phyloP scores from a whole-genome alignment of 169 alveolate genomes.

The Perkinsus chesapeaki region DNA sequence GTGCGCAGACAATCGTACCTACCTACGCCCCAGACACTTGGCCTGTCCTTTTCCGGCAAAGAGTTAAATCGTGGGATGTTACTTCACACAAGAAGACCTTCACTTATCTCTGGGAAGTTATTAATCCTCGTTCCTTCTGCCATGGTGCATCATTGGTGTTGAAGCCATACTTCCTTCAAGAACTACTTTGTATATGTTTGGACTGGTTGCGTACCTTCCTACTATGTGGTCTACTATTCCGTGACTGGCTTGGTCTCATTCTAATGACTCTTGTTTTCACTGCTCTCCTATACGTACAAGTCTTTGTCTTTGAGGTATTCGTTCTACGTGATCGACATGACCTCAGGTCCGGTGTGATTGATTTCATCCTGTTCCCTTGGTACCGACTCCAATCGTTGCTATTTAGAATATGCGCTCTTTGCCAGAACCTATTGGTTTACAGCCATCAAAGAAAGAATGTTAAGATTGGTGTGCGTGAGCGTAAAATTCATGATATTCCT shows the following conservation, averaged over 20 bases:
- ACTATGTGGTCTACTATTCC: not conserved
- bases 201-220: not conserved
- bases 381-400: not conserved
- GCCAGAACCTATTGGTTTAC: not conserved
- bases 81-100: not conserved
- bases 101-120: not conserved
- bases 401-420: not conserved
- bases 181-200: not conserved
- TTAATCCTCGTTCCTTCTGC: not conserved
- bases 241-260: slow-evolving; percentile 1
- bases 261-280: not conserved
- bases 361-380: not conserved
- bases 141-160: not conserved
- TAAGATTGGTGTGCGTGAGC: not conserved
- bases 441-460: not conserved
- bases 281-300: not conserved
- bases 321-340: not conserved
- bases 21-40: not conserved
- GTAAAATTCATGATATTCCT: not conserved
- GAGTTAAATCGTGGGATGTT: not conserved
- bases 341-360: not conserved
- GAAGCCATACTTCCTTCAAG: not conserved
- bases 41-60: not conserved
- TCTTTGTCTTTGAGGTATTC: not conserved
- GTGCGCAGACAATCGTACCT: not conserved